Base-by-base conservation (phyloP, 371 early-diverging fungal genomes). In the Apophysomyces trapeziformis region DNA sequence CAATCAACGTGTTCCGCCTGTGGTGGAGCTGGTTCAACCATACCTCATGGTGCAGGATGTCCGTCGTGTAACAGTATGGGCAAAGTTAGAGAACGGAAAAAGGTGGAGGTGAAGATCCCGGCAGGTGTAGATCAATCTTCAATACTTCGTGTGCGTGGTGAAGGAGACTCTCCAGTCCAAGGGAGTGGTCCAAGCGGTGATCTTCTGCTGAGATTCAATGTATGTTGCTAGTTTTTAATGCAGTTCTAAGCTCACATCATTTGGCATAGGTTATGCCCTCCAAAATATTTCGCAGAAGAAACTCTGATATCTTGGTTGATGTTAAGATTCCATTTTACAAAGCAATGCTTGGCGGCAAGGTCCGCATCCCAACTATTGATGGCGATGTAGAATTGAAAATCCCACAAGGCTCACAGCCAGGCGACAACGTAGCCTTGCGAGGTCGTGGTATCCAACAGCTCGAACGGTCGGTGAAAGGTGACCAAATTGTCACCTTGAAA, bases 321-420 rank as follows among this genome's bases (percentile, higher is more conserved):
- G 87, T 90, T 9, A 71, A 76, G 5, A 77, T 97, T 21, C 96
- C 98, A 12, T 87, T 97, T 68, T 84, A 89, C 21, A 91, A 85
- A 2, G 96, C 96, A 4, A 75, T 95, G 1, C 77, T 97, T 38
- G 98, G 98, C 44, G 98, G 98, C 58, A 81, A 78, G 5, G 74
- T 96, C 18, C 85, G 88, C 5, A 87, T 97, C 43, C 96, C 96
- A 4, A 96, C 97, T 7, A 82, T 96, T 9, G 94, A 94, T 70
- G 97, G 98, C 46, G 93, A 95, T 66, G 95, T 96, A 1, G 98
- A 97, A 61, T 76, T 97, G 44, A 91, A 86, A 63, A 73, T 97
- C 18, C 91, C 89, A 6, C 70, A 90, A 8, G 96, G 96, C 35
- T 89, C 92, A 7, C 98, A 97, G 70, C 95, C 96, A 1, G 92